Percentiles rank a stretch among this genome's conserved stretches.
These are phyloP conservation scores for Boletellus dicymbophilus DNA, from an alignment of 1,284 basidiomycete species.

Conservation along the genomic window DNA sequence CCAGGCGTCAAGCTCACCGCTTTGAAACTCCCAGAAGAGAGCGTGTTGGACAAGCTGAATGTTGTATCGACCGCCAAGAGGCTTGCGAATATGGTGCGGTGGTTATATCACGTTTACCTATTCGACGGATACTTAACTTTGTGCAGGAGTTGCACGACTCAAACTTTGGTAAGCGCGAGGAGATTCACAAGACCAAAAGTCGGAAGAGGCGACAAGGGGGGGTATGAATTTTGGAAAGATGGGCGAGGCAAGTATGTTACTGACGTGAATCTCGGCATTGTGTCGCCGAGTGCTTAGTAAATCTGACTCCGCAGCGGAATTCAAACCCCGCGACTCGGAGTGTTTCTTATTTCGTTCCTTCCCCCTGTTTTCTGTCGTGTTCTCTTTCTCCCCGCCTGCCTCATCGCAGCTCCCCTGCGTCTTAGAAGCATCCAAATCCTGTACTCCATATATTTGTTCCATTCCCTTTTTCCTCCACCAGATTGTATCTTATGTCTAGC, in stretches of 20 bases:
- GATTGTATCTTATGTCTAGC: conserved; percentile 20
- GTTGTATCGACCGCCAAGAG: conserved; percentile 90
- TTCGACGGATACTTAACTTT: conserved; percentile 11
- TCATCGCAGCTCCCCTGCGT: neutral
- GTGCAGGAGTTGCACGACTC: conserved; percentile 87
- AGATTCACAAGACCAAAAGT: conserved; percentile 71
- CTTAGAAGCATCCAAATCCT: neutral
- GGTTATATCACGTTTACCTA: neutral
- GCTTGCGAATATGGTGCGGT: conserved; percentile 86
- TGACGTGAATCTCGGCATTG: conserved; percentile 8
- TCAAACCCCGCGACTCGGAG: conserved; percentile 19
- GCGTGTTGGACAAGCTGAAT: conserved; percentile 88
- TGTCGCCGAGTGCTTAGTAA: conserved; percentile 9
- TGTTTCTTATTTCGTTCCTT: conserved; percentile 11
- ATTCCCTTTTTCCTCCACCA: neutral
- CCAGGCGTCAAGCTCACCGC: conserved; percentile 76
- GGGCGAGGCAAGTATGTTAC: neutral
- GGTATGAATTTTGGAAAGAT: conserved; percentile 16
- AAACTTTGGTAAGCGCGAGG: conserved; percentile 88
- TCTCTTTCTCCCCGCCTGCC: conserved; percentile 1
- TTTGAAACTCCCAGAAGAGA: conserved; percentile 76
- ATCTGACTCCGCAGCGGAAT: conserved; percentile 21
- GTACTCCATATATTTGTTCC: neutral
- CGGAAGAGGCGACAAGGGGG: conserved; percentile 36
- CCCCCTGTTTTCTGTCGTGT: conserved; percentile 21